Conservation (phyloP, 495 filamentous ascomycete genomes). For the Geopyxis carbonaria region DNA sequence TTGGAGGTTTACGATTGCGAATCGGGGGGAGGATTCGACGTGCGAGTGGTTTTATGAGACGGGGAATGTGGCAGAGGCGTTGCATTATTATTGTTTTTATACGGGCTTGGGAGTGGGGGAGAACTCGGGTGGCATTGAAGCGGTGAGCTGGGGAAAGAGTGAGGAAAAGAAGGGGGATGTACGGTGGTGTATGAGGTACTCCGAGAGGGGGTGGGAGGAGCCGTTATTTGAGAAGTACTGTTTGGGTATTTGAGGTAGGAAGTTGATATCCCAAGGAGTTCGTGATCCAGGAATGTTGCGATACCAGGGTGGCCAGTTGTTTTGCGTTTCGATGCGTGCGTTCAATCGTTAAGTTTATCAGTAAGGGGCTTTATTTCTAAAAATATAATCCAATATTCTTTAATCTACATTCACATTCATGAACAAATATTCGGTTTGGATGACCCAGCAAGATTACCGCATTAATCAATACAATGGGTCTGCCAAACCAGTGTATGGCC, state of each 20-base stretch:
- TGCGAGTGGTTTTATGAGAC: constrained; percentile 23
- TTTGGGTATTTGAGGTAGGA: constrained; percentile 13
- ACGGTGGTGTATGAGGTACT: constrained; percentile 24
- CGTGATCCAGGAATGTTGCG: too few species aligned
- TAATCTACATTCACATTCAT: too few species aligned
- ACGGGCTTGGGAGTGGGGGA: constrained; percentile 9
- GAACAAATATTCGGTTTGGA: too few species aligned
- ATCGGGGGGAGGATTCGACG: constrained; percentile 8
- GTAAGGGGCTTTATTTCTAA: too few species aligned
- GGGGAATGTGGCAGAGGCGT: constrained; percentile 18
- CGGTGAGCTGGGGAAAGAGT: constrained; percentile 15
- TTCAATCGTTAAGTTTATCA: too few species aligned
- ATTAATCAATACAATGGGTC: too few species aligned
- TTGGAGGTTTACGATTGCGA: constrained; percentile 22
- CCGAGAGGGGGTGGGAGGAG: constrained; percentile 19
- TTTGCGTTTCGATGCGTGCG: too few species aligned
- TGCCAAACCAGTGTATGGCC: too few species aligned
- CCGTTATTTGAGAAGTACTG: constrained; percentile 16
- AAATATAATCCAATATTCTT: too few species aligned
- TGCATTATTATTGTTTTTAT: constrained; percentile 24
- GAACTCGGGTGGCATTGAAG: constrained; percentile 12
- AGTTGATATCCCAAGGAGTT: too few species aligned
- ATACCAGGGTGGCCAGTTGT: too few species aligned
- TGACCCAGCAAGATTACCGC: too few species aligned
- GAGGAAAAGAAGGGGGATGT: background rate